Conservation (phyloP, 1,284 basidiomycete genomes). For the Ustilago curta region DNA sequence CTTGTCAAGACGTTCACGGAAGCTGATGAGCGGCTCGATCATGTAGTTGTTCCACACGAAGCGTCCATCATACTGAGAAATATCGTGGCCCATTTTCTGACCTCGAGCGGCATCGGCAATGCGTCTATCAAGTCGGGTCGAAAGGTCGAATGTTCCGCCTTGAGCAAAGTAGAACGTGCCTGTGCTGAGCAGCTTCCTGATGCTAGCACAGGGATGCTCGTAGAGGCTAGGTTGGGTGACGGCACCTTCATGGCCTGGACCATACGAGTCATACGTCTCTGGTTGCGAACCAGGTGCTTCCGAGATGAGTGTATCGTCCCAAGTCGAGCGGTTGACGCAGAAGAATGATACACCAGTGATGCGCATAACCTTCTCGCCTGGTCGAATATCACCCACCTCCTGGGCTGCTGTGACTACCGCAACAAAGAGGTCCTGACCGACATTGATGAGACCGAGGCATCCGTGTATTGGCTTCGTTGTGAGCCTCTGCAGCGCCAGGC, state of each 20-base stretch:
- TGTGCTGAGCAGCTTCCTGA: conserved; percentile 89
- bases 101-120: conserved; percentile 71
- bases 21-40: conserved; percentile 81
- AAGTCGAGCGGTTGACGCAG: conserved; percentile 58
- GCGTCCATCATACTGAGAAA: conserved; percentile 69
- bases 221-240: conserved; percentile 69
- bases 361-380: conserved; percentile 48
- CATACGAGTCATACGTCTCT: conserved; percentile 43
- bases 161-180: conserved; percentile 94
- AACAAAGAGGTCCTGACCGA: conserved; percentile 62
- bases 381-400: conserved; percentile 54
- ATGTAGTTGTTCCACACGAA: conserved; percentile 85
- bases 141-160: conserved; percentile 84
- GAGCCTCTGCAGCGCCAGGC: conserved; percentile 34
- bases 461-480: conserved; percentile 44
- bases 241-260: conserved; percentile 33
- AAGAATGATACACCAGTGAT: conserved; percentile 62
- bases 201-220: conserved; percentile 89
- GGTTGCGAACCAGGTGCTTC: conserved; percentile 31
- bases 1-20: conserved; percentile 79
- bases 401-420: conserved; percentile 55
- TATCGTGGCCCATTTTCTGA: conserved; percentile 40
- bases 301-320: conserved; percentile 56
- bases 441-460: conserved; percentile 63
- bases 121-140: conserved; percentile 53